Conservation (phyloP, 2,329 filamentous ascomycete genomes). For the Colletotrichum sp. region DNA sequence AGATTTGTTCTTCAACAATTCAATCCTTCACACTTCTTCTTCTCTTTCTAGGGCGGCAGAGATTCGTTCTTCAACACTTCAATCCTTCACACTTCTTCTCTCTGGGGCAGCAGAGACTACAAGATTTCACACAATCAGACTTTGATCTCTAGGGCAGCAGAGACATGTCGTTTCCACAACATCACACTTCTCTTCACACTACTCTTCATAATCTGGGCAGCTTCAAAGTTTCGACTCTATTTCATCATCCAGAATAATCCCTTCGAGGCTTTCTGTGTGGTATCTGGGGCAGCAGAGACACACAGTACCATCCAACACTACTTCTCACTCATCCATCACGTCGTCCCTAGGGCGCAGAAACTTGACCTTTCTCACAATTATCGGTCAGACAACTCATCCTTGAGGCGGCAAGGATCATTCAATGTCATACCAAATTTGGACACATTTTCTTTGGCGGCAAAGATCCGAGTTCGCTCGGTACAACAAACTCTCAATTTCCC, state of each 20-base stretch:
- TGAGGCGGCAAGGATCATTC: background rate
- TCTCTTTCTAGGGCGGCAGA: background rate
- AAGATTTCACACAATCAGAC: background rate
- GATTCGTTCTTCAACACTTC: background rate
- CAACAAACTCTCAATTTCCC: background rate
- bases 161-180: background rate
- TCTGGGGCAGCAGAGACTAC: background rate
- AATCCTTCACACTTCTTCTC: background rate
- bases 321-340: background rate
- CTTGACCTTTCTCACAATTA: background rate
- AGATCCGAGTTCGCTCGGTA: background rate
- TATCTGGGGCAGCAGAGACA: background rate
- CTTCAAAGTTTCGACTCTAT: background rate
- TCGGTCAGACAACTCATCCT: background rate
- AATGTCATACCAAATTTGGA: background rate
- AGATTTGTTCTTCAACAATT: background rate
- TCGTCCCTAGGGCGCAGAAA: background rate
- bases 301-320: background rate
- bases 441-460: background rate
- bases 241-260: background rate
- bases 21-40: background rate
- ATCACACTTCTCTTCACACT: background rate
- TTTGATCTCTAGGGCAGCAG: background rate
- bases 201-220: background rate
- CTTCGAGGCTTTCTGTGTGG: background rate